Base-by-base conservation (phyloP, 202 grass and related monocot genomes). In the Saccharum hybrid region DNA sequence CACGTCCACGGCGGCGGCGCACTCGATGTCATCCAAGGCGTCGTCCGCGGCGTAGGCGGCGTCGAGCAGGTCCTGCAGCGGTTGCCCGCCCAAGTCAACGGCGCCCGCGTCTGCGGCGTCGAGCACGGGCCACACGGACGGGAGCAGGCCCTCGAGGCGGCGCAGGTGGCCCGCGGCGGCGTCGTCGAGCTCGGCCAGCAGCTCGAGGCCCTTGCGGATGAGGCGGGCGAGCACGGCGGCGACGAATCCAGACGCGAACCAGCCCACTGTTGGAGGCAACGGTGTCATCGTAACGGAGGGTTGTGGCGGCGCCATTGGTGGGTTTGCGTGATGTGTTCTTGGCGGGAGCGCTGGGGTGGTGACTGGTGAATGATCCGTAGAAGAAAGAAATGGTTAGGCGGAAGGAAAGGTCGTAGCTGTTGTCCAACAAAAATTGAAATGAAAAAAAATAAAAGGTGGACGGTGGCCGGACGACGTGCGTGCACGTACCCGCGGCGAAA, bases 111-210 rank as follows among this genome's bases (percentile, higher is more conserved):
- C 86, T 1, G 86, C 70, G 16, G 86, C 76, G 76, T 84, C 87
- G 62, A 88, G 87, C 28, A 81, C 22, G 19, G 23, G 81, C 76
- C 87, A 88, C 15, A 76, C 63, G 22, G 70, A 15, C 22, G 87
- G 51, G 16, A 88, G 87, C 63, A 88, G 76, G 5, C 63, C 82
- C 87, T 88, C 87, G 30, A 84, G 82, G 70, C 87, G 81, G 40
- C 81, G 87, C 31, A 88, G 76, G 76, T 88, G 76, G 31, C 51
- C 87, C 11, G 12, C 18, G 5, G 70, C 51, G 42, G 70, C 33
- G 0, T 51, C 87, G 33, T 88, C 87, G 5, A 88, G 76, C 51
- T 85, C 82, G 10, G 70, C 0, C 31, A n/a, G 52, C 23, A 84
- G 54, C n/a, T 60, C 63, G 33, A 88, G 71, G 70, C 63, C 82